phyloP scores from a whole-genome alignment of 768 basidiomycete species.

The Russula abietina region DNA sequence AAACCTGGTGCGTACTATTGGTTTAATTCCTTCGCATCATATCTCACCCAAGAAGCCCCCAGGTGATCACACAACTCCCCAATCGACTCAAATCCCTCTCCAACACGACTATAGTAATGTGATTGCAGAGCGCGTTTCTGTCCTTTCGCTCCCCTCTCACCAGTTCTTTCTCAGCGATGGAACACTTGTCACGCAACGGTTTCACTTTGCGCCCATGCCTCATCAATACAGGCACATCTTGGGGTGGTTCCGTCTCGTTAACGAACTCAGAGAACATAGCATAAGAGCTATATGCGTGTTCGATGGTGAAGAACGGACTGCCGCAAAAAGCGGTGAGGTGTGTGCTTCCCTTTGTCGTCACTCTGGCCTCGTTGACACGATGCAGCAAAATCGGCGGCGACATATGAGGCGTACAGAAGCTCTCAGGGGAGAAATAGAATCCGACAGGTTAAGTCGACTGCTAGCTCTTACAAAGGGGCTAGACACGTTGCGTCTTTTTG shows the following conservation, averaged over 20 bases:
- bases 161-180: constrained; percentile 53
- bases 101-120: constrained; percentile 76
- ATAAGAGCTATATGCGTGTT: constrained; percentile 72
- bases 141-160: constrained; percentile 5
- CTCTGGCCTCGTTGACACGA: background rate
- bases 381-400: constrained; percentile 53
- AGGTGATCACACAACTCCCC: constrained; percentile 57
- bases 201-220: constrained; percentile 64
- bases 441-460: constrained; percentile 51
- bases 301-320: constrained; percentile 61
- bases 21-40: background rate
- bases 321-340: constrained; percentile 71
- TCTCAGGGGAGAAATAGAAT: constrained; percentile 53
- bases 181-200: constrained; percentile 76
- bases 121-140: constrained; percentile 27
- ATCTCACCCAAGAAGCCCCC: constrained; percentile 42
- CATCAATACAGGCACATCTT: constrained; percentile 65
- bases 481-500: constrained; percentile 23
- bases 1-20: constrained; percentile 44
- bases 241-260: constrained; percentile 68
- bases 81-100: constrained; percentile 53
- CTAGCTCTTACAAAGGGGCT: constrained; percentile 30
- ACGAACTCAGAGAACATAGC: constrained; percentile 51
- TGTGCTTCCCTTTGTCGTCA: constrained; percentile 17
- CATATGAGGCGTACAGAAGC: constrained; percentile 42